These are phyloP conservation scores for Cucumis cinereus DNA, from an alignment of 306 rosid species.

Conservation along the genomic window DNA sequence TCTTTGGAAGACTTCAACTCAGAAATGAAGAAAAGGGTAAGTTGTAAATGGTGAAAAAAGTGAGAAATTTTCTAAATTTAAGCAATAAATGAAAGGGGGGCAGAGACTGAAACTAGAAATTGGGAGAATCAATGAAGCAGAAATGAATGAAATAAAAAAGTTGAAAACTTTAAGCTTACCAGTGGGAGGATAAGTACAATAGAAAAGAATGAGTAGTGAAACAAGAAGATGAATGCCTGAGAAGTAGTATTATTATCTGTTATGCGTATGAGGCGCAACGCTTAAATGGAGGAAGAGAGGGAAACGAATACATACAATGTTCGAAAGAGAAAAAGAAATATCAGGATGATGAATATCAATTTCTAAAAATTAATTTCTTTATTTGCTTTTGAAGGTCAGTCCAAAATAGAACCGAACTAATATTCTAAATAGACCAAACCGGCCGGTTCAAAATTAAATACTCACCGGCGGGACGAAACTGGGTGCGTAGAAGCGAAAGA, in stretches of 20 bases:
- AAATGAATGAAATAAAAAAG: not conserved
- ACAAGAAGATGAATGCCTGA: not conserved
- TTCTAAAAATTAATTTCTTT: too few relatives aligned
- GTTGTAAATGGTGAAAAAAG: conserved; percentile 51
- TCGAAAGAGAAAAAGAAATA: too few relatives aligned
- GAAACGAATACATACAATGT: not conserved
- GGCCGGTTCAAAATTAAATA: not conserved
- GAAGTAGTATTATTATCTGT: not conserved
- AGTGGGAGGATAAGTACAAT: not conserved
- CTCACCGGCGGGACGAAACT: not conserved
- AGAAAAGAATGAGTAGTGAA: not conserved
- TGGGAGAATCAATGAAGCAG: not conserved
- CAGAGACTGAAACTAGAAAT: not conserved
- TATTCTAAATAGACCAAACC: not conserved
- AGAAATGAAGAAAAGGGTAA: conserved; percentile 52
- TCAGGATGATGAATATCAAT: too few relatives aligned
- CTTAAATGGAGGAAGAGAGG: not conserved
- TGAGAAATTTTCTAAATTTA: not conserved
- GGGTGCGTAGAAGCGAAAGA: not conserved
- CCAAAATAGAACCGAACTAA: too few relatives aligned
- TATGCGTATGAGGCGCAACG: not conserved
- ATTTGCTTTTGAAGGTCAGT: too few relatives aligned
- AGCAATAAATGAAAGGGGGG: not conserved
- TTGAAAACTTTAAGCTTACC: not conserved
- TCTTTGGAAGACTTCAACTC: conserved; percentile 83